Evolutionary conservation across 176 grass and related monocot genomes (phyloP).

Genomic region (Zea mays): Zm-B73-REFERENCE-NAM-5.0 NC_050102.1:28953501-28954000

Average conservation of each 20-base stretch:
- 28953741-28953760: constrained; percentile 37
- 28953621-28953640: constrained; percentile 33
- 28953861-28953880: constrained; percentile 9
- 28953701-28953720: constrained; percentile 43
- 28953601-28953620: constrained; percentile 36
- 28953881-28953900: neutral
- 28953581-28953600: constrained; percentile 34
- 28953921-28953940: neutral
- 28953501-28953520: neutral
- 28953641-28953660: constrained; percentile 20
- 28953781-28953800: constrained; percentile 1
- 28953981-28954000: constrained; percentile 27
- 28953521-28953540: neutral
- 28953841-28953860: neutral
- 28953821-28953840: constrained; percentile 35
- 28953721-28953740: constrained; percentile 52
- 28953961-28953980: constrained; percentile 11
- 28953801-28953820: constrained; percentile 36
- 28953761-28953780: constrained; percentile 4
- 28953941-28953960: neutral
- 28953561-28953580: constrained; percentile 44
- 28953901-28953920: constrained; percentile 39
- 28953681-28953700: constrained; percentile 36
- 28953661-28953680: constrained; percentile 27
- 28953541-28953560: constrained; percentile 64